Evolutionary conservation across 805 yeast species (phyloP).

Genomic region (Barnettozyma pratensis): DNA sequence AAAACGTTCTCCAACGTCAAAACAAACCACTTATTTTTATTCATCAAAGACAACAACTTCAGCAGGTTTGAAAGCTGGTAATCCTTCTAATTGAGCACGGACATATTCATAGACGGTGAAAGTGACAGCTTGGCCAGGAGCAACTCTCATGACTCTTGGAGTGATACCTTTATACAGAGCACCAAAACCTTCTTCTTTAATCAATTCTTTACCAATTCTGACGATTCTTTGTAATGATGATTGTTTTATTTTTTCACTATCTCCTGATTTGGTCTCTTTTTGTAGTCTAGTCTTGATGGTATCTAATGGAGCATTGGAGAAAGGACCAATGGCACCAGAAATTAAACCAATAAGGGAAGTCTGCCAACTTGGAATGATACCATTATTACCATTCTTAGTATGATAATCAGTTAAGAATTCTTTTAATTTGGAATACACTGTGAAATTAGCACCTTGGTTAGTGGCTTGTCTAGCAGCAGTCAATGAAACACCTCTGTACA

Average conservation of each 20-base stretch:
- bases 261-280: conserved; percentile 65
- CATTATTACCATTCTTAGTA: conserved; percentile 30
- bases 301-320: conserved; percentile 95
- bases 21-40: conserved; percentile 6
- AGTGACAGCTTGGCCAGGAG: conserved; percentile 98
- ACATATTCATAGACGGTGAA: conserved; percentile 94
- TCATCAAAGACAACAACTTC: conserved; percentile 29
- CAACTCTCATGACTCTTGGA: conserved; percentile 98
- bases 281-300: conserved; percentile 97
- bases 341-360: conserved; percentile 86
- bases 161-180: conserved; percentile 96
- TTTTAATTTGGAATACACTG: conserved; percentile 85
- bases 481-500: conserved; percentile 91
- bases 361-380: conserved; percentile 83
- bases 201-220: conserved; percentile 73
- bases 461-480: conserved; percentile 98
- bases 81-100: conserved; percentile 53
- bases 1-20: too few relatives aligned
- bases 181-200: conserved; percentile 82
- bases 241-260: conserved; percentile 30
- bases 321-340: conserved; percentile 97
- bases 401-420: conserved; percentile 62
- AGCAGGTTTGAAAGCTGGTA: conserved; percentile 25
- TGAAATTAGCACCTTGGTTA: conserved; percentile 97
- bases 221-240: conserved; percentile 73